These are phyloP conservation scores for Fusarium pilosicola DNA, from an alignment of 2,329 filamentous ascomycete species.

Conservation along the genomic window DNA sequence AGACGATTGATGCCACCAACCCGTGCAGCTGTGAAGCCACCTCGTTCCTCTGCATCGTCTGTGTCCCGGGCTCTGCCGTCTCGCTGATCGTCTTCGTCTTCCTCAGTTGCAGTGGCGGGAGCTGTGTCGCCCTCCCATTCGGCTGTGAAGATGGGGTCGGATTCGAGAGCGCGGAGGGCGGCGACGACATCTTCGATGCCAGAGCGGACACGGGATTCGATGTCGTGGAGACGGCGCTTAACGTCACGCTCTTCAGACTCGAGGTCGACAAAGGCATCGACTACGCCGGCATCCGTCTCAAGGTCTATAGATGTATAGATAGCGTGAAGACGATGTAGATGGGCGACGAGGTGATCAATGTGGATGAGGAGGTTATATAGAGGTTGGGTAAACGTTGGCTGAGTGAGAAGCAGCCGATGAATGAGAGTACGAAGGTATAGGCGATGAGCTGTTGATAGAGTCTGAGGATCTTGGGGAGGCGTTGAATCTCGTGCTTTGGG, in stretches of 20 bases:
- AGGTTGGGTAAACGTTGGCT: constrained; percentile 69
- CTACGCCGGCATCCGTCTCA: constrained; percentile 82
- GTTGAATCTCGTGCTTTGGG: constrained; percentile 33
- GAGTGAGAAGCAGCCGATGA: constrained; percentile 73
- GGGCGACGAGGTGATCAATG: constrained; percentile 83
- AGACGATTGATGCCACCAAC: constrained; percentile 84
- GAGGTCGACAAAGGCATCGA: constrained; percentile 78
- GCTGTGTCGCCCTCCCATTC: constrained; percentile 53
- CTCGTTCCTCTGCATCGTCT: constrained; percentile 49
- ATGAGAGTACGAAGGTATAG: constrained; percentile 77
- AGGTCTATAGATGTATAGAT: constrained; percentile 84
- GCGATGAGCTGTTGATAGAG: constrained; percentile 81
- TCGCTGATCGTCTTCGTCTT: constrained; percentile 19
- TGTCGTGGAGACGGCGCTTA: constrained; percentile 69
- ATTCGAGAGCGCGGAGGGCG: constrained; percentile 58
- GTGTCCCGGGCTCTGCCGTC: constrained; percentile 50
- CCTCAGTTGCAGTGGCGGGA: constrained; percentile 15
- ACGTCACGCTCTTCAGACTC: constrained; percentile 77
- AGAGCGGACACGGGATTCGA: constrained; percentile 71
- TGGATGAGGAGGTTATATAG: constrained; percentile 75
- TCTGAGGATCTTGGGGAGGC: constrained; percentile 79
- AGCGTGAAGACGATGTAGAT: constrained; percentile 77
- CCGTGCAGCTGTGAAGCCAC: constrained; percentile 73
- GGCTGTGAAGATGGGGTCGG: constrained; percentile 56
- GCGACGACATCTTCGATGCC: constrained; percentile 76